Evolutionary conservation across 2,329 filamentous ascomycete species (phyloP), one percentile per base, ranked within the genome.

Genomic region (Decorospora gaudefroyi): DNA sequence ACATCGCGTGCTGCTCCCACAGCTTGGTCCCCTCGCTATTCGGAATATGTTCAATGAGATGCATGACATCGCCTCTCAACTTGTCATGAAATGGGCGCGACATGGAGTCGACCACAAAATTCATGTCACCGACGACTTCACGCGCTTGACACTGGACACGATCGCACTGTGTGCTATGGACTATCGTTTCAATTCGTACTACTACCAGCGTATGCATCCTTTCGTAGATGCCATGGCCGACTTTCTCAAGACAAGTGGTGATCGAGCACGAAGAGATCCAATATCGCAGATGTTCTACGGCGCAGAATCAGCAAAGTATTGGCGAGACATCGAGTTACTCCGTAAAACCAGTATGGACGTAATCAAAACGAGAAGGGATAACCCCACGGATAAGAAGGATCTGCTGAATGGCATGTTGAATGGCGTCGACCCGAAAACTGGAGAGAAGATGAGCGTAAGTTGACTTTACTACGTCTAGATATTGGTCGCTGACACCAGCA

Each of bases 11-110:
- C 71, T 89, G 40, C 78, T 86, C 58, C 85, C 86, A 0, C 84
- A 84, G 2, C 88, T 89, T 62, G 85, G 85, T 0, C 86, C 86
- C 0, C 66, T 88, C 15, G 76, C 80, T 1, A 88, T 90, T 56
- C 77, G 80, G 23, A 73, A 70, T 42, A 88, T 88, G 85, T 88
- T 85, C 49, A 76, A 79, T 48, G 71, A 72, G 56, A 69, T 68
- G 65, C 62, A 67, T 32, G 85, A 88, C 53, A 82, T 88, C 47
- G 79, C 83, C 4, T 75, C 76, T 0, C 85, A 88, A 60, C 68
- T 88, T 35, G 77, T 79, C 7, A 75, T 87, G 69, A 88, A 88
- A 65, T 84, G 84, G 78, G 84, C 84, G 12, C 77, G 85, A 22
- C 76, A 81, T 37, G 67, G 68, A 4, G 42, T 65, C 1, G 54